Base-by-base conservation (phyloP, 257 asterid species). In the Forsythia suspensa region DNA sequence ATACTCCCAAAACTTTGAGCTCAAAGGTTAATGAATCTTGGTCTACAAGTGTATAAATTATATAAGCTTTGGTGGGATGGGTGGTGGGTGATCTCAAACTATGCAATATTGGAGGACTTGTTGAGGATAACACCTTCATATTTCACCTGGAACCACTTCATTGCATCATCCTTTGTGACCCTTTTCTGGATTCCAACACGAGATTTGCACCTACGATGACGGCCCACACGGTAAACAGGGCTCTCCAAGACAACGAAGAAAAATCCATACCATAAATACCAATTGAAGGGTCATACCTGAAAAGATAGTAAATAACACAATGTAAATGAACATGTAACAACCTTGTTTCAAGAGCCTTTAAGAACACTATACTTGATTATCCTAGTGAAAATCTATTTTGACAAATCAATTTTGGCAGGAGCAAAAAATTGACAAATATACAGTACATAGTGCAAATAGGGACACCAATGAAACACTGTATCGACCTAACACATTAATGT, bases 101-200 rank as follows among this genome's bases (percentile, higher is more conserved):
- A 43, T 43, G 10, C 8, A 43, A 43, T 43, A 43, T 7, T 43
- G 12, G 51, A 43, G 51, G 51, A 43, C 51, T 75, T 75, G n/a
- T 39, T 21, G 29, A 75, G 51, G 69, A 75, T 74, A 18, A 74
- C 78, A 55, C 78, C 78, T 21, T 74, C 78, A 40, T 74, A 74
- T 74, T 74, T 74, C 48, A 74, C 78, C 43, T 74, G 78, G 55
- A 69, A 76, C 79, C 73, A 76, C 73, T 76, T 76, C 79, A 76
- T 76, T 39, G 73, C 73, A 29, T 76, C 73, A 38, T 76, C 80
- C 74, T 76, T 66, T 11, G 74, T 76, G 73, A 76, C 65, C 80
- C 80, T 76, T 66, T 76, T 73, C n/a, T 76, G 80, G 80, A 76
- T 76, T 36, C 74, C 80, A 29, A 76, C 80, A 42, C 80, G 74